phyloP scores from a whole-genome alignment of 345 rosid species.

The Salix exigua region DNA sequence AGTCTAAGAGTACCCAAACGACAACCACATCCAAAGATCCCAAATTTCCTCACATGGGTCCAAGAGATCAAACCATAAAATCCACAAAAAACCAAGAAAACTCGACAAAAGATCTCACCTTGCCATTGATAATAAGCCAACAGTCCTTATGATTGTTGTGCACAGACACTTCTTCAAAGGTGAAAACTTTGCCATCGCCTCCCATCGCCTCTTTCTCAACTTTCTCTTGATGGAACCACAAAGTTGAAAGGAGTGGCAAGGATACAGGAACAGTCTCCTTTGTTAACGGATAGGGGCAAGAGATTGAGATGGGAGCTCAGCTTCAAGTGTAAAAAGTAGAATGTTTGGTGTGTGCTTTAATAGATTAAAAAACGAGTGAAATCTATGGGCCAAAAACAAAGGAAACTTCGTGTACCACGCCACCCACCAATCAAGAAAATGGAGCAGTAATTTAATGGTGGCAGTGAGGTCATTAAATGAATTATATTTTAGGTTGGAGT shows the following conservation, averaged over 20 bases:
- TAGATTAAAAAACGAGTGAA: background rate
- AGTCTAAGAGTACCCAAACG: background rate
- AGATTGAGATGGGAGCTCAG: background rate
- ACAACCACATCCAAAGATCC: background rate
- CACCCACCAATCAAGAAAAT: background rate
- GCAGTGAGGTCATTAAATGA: background rate
- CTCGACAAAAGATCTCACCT: conserved; percentile 26
- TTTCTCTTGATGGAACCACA: background rate
- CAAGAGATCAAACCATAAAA: background rate
- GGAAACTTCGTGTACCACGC: background rate
- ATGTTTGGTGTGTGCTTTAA: background rate
- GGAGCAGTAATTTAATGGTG: background rate
- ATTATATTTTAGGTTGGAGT: background rate
- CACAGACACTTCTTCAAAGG: conserved; percentile 57
- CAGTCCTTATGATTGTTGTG: conserved; percentile 54
- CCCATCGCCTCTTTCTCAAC: conserved; percentile 29
- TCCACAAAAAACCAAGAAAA: background rate
- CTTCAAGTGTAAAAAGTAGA: background rate
- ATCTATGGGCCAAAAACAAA: background rate
- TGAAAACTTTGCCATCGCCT: conserved; percentile 43
- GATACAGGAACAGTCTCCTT: background rate
- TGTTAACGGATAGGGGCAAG: background rate
- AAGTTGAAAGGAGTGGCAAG: background rate
- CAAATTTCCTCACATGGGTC: background rate
- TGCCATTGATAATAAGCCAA: conserved; percentile 65